Base-by-base conservation (phyloP, 495 filamentous ascomycete species). In the Neurospora sublineolata region DNA sequence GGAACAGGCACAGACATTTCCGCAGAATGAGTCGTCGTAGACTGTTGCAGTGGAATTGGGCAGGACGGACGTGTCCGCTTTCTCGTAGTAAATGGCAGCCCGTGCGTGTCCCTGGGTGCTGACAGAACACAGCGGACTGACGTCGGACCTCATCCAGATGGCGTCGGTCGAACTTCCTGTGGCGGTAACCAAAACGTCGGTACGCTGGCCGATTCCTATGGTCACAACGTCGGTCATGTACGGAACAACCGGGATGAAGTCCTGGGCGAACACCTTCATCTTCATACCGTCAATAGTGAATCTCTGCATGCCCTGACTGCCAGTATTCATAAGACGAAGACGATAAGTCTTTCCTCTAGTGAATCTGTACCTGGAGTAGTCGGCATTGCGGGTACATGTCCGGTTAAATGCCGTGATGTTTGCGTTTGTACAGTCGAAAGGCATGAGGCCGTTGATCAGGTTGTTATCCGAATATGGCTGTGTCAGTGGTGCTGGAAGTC, bases 121-220 rank as follows among this genome's bases (percentile, higher is more conserved):
- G 18, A 44, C 41, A n/a, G 82, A 77, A 71, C 80, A 78, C 69
- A 86, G 58, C 41, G 67, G 72, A 68, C 71, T 68, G 11, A 72
- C 68, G 68, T 75, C 75, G 9, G 87, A 83, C 20, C 89, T 84
- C 46, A 80, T 67, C 89, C 89, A 91, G 77, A 86, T 90, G 69
- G 84, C 80, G 37, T 71, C 77, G 52, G 72, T n/a, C 67, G 23
- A 70, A 16, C 69, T 84, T 79, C 86, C 82, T 68, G 87, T 82
- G 6, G 88, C 88, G 40, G 82, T 83, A 30, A 91, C 82, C 69
- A 91, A 83, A n/a, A 91, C 77, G 73, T 90, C 84, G 78, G 89
- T 90, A 37, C 89, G 83, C 77, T 91, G 87, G 6, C 86, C 89
- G 75, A 90, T 90, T 38, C 73, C 84, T 40, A 91, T 82, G 5